These are phyloP conservation scores for Pseudogymnoascus pannorum DNA, from an alignment of 2,329 filamentous ascomycete genomes.

Conservation along the genomic window DNA sequence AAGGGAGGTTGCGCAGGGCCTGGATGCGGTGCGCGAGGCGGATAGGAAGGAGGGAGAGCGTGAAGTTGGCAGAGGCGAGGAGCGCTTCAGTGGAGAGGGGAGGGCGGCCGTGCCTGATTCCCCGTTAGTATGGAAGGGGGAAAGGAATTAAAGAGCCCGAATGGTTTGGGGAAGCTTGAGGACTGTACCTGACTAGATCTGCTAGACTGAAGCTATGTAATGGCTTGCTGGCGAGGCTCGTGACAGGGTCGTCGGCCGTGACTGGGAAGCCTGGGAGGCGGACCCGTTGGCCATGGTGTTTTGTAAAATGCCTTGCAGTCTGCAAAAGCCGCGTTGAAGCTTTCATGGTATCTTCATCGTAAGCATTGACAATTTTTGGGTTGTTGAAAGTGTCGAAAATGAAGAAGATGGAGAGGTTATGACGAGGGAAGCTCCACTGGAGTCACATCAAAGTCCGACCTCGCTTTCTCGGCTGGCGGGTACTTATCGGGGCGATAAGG, in stretches of 20 bases:
- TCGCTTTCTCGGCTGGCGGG: slow-evolving; percentile 3
- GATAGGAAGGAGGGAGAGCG: slow-evolving; percentile 82
- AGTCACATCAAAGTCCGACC: background rate
- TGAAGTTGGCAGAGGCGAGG: slow-evolving; percentile 89
- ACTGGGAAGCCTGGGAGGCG: slow-evolving; percentile 40
- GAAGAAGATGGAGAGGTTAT: background rate
- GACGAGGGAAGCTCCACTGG: background rate
- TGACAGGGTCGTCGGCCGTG: slow-evolving; percentile 68
- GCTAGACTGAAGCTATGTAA: slow-evolving; percentile 77
- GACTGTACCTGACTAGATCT: slow-evolving; percentile 75
- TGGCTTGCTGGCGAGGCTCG: slow-evolving; percentile 66
- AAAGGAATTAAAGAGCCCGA: background rate
- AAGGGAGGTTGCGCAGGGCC: slow-evolving; percentile 85
- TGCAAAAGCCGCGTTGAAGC: slow-evolving; percentile 33
- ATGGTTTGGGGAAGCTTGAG: slow-evolving; percentile 6
- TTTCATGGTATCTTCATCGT: slow-evolving; percentile 43
- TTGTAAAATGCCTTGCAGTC: slow-evolving; percentile 21
- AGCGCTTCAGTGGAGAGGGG: slow-evolving; percentile 75
- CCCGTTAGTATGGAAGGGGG: slow-evolving; percentile 11
- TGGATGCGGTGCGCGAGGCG: slow-evolving; percentile 91
- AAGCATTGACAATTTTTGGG: slow-evolving; percentile 2
- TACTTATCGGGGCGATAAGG: background rate
- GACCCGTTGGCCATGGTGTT: background rate
- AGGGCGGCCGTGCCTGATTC: slow-evolving; percentile 64
- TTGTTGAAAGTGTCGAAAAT: background rate